Evolutionary conservation across 2,329 filamentous ascomycete species (phyloP), one percentile per base, ranked within the genome.

Genomic region (Scorias spongiosa): DNA sequence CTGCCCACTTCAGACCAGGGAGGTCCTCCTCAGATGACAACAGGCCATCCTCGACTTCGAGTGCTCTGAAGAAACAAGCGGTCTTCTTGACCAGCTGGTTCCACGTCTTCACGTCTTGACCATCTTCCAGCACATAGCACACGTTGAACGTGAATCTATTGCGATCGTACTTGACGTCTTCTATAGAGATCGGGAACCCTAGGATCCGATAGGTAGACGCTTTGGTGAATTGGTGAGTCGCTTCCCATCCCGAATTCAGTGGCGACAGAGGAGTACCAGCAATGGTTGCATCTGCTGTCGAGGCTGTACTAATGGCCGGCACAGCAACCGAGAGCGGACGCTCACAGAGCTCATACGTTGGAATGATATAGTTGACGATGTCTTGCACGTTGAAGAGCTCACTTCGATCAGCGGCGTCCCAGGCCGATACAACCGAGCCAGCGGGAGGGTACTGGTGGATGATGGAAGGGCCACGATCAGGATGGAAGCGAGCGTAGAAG

Each of bases 141-240:
- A 96, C 94, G 63, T 96, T 96, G 75, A 96, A 98, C 59, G 95
- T 94, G 69, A 95, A 96, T 46, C 91, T 81, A 57, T 82, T 78
- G 58, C 96, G 94, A 53, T 81, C 81, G 44, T 79, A 74, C 50
- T 87, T 76, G 36, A 80, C 46, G 51, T 86, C 75, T 42, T 81
- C 78, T 58, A 96, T 85, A 59, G 86, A 89, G 43, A 96, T 81
- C 0, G 91, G 91, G 55, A 87, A 86, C 12, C 88, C 86, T 29
- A 98, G 73, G 44, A 98, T 78, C 46, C 80, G 78, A 63, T 88
- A 82, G 39, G 84, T 81, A 3, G 20, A 26, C 20, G 20, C 20
- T 61, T 81, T 81, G n/a, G 67, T 68, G 54, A 71, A 76, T 26
- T 26, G 20, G 3, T 7, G 20, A 3, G 20, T 26, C 20, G 4